A percentile compares a stretch with the other conserved stretches of the same genome.
Evolutionary conservation across 306 rosid genomes (phyloP).

Genomic region (Sophora flavescens): DNA sequence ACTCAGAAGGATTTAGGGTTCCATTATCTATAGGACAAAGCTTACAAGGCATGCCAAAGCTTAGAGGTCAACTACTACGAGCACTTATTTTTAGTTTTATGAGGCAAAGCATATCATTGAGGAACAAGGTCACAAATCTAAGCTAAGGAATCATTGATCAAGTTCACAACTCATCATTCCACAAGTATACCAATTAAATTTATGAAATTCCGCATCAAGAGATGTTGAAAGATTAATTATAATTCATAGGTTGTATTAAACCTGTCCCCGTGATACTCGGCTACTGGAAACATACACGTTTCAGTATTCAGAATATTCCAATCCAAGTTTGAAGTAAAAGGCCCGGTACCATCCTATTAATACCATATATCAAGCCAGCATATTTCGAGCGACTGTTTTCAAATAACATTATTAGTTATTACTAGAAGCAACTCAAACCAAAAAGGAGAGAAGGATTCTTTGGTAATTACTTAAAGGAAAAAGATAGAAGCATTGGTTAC

Average conservation of each 20-base stretch:
- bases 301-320: conserved; percentile 19
- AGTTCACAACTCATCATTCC: neutral
- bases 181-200: neutral
- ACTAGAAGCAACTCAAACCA: neutral
- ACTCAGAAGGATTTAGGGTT: neutral
- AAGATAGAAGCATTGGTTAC: neutral
- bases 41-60: conserved; percentile 1
- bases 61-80: neutral
- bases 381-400: neutral
- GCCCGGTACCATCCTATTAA: neutral
- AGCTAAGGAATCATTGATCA: neutral
- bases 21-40: neutral
- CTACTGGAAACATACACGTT: conserved; percentile 17
- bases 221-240: neutral
- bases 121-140: neutral
- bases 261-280: neutral
- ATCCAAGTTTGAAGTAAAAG: conserved; percentile 1
- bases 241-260: neutral
- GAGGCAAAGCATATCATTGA: too few species aligned
- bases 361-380: neutral
- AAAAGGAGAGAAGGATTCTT: neutral
- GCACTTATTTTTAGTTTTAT: conserved; percentile 9
- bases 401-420: neutral
- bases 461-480: neutral
- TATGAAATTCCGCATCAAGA: neutral